Conservation (phyloP, 306 rosid genomes). For the Abrus precatorius region DNA sequence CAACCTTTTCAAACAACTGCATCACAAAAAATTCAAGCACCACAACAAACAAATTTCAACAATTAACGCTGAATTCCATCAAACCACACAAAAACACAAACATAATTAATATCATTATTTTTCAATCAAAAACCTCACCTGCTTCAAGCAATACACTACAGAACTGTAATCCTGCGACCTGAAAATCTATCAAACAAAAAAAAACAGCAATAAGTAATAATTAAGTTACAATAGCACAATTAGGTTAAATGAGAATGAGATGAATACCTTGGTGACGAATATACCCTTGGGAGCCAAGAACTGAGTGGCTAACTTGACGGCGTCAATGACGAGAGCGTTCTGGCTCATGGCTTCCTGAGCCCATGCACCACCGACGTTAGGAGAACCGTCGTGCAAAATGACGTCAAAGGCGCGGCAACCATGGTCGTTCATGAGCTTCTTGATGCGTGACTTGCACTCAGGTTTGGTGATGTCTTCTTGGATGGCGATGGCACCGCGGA, state of each 20-base stretch:
- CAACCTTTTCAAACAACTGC: constrained; percentile 95
- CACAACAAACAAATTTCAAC: not conserved
- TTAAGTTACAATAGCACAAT: not conserved
- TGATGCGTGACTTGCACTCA: constrained; percentile 72
- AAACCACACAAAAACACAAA: constrained; percentile 19
- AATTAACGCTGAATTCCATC: not conserved
- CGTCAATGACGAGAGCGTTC: constrained; percentile 86
- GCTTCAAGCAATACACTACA: constrained; percentile 76
- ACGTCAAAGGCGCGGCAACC: constrained; percentile 70
- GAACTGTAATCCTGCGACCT: constrained; percentile 97
- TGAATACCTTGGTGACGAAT: constrained; percentile 74
- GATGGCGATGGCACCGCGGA: constrained; percentile 76
- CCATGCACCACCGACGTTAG: constrained; percentile 96
- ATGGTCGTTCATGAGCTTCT: constrained; percentile 68
- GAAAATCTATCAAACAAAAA: constrained; percentile 64
- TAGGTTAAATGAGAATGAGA: not conserved
- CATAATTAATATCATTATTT: not conserved
- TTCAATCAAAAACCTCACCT: constrained; percentile 53
- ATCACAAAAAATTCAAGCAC: constrained; percentile 29
- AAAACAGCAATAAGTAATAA: not conserved
- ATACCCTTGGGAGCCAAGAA: constrained; percentile 85
- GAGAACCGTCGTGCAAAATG: constrained; percentile 88
- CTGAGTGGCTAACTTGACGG: constrained; percentile 86
- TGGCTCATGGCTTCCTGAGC: constrained; percentile 90
- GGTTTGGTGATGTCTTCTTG: constrained; percentile 88